phyloP scores from a whole-genome alignment of 2,329 filamentous ascomycete genomes.

The Chaetomium globosum region DNA sequence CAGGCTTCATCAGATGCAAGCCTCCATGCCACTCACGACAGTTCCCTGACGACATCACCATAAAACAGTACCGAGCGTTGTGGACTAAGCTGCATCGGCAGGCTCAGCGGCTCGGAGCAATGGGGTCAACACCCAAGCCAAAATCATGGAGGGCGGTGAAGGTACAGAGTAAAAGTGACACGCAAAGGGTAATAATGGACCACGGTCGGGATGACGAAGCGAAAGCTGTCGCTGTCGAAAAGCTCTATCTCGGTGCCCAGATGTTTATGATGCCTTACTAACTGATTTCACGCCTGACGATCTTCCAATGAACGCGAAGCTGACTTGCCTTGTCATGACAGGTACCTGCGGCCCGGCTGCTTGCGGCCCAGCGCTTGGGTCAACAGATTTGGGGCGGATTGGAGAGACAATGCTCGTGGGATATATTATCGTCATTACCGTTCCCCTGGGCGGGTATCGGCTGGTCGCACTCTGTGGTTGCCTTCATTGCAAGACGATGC shows the following conservation, averaged over 20 bases:
- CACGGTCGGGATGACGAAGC: slow-evolving; percentile 4
- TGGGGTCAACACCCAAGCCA: no score
- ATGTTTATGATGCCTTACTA: slow-evolving; percentile 7
- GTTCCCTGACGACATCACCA: slow-evolving; percentile 8
- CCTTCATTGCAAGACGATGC: slow-evolving; percentile 8
- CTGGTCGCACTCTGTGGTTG: slow-evolving; percentile 10
- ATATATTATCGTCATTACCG: slow-evolving; percentile 14
- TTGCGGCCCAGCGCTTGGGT: slow-evolving; percentile 1
- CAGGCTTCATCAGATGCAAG: slow-evolving; percentile 5
- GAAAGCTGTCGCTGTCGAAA: slow-evolving; percentile 12
- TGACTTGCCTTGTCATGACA: slow-evolving; percentile 13
- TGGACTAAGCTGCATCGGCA: slow-evolving; percentile 1
- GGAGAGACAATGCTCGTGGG: slow-evolving; percentile 13
- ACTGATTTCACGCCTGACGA: slow-evolving; percentile 10
- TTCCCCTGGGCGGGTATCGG: slow-evolving; percentile 9
- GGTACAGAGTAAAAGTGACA: slow-evolving; percentile 4
- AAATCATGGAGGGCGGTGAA: no score
- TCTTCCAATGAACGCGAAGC: slow-evolving; percentile 11
- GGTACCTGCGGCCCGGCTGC: slow-evolving; percentile 2
- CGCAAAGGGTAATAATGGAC: slow-evolving; percentile 5
- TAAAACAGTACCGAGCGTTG: slow-evolving; percentile 10
- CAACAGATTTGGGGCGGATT: slow-evolving; percentile 13
- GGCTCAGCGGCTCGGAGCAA: no score
- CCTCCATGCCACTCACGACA: background rate
- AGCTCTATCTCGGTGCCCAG: slow-evolving; percentile 7